Percentiles rank a stretch among this genome's conserved stretches.
phyloP scores from a whole-genome alignment of 352 stramenopile species.

The Globisporangium takayamanum region DNA sequence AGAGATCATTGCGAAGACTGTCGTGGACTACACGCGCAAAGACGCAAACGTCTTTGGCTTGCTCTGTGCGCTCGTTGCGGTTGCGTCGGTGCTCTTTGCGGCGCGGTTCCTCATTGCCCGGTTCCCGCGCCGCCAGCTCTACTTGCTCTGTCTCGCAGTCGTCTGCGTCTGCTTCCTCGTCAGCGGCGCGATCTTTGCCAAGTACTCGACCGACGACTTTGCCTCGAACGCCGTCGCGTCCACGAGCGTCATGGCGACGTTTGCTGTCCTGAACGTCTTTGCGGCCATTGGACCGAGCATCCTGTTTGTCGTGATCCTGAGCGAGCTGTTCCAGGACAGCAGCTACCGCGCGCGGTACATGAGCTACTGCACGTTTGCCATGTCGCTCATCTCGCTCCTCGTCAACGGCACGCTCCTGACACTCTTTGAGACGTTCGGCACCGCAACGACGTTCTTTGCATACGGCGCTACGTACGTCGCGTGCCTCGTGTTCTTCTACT shows the following conservation, averaged over 20 bases:
- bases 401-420: constrained; percentile 78
- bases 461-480: constrained; percentile 66
- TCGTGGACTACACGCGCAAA: constrained; percentile 39
- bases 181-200: constrained; percentile 60
- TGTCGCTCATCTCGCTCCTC: constrained; percentile 81
- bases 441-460: constrained; percentile 48
- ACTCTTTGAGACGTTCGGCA: constrained; percentile 65
- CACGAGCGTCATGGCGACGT: constrained; percentile 51
- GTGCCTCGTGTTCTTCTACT: constrained; percentile 64
- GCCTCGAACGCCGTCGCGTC: constrained; percentile 33
- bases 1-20: constrained; percentile 72
- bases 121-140: constrained; percentile 60
- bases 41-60: constrained; percentile 78
- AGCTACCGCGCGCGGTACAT: constrained; percentile 80
- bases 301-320: constrained; percentile 82
- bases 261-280: constrained; percentile 71
- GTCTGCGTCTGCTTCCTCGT: constrained; percentile 64
- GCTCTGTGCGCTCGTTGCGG: constrained; percentile 58
- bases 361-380: constrained; percentile 87
- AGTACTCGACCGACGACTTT: constrained; percentile 62
- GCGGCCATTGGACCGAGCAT: constrained; percentile 68
- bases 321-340: constrained; percentile 77
- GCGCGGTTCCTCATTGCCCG: constrained; percentile 60
- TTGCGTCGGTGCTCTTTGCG: constrained; percentile 61
- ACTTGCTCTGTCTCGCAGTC: constrained; percentile 61